These are phyloP conservation scores for Trichothecium sympodiale DNA, from an alignment of 2,329 filamentous ascomycete genomes.

Conservation along the genomic window DNA sequence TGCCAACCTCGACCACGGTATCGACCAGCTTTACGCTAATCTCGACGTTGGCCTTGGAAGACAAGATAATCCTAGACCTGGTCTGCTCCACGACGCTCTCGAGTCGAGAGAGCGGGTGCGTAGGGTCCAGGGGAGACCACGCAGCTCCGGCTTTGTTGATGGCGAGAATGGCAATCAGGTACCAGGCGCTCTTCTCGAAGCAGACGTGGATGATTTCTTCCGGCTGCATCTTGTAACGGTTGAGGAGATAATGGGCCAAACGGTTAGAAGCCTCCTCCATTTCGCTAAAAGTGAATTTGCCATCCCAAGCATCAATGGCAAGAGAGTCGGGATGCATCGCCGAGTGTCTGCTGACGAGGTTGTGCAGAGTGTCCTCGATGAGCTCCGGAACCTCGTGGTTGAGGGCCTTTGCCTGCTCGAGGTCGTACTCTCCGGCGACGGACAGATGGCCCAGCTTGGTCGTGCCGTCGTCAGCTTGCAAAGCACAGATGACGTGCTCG, in stretches of 20 bases:
- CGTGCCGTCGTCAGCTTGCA: not conserved
- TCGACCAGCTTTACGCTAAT: not conserved
- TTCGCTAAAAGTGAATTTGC: constrained; percentile 2
- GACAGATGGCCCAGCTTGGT: not conserved
- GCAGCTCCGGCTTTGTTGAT: constrained; percentile 4
- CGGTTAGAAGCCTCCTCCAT: constrained; percentile 1
- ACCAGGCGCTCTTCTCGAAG: constrained; percentile 4
- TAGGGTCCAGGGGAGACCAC: constrained; percentile 2
- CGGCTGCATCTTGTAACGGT: not conserved
- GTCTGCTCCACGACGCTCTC: not conserved
- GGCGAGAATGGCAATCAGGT: constrained; percentile 3
- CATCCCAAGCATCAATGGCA: constrained; percentile 4
- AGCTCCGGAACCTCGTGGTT: not conserved
- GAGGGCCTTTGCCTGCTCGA: not conserved
- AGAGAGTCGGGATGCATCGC: not conserved
- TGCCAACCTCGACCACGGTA: constrained; percentile 1
- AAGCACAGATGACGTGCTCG: not conserved
- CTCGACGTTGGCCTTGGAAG: not conserved
- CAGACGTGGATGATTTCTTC: constrained; percentile 1
- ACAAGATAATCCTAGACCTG: not conserved
- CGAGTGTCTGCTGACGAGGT: constrained; percentile 2
- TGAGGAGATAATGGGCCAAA: not conserved
- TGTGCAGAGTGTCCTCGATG: constrained; percentile 1
- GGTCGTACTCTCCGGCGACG: not conserved
- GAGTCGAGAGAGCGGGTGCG: constrained; percentile 1